Evolutionary conservation across 2,329 filamentous ascomycete species (phyloP), one percentile per base, ranked within the genome.

Genomic region (Diaporthe caulivora): DNA sequence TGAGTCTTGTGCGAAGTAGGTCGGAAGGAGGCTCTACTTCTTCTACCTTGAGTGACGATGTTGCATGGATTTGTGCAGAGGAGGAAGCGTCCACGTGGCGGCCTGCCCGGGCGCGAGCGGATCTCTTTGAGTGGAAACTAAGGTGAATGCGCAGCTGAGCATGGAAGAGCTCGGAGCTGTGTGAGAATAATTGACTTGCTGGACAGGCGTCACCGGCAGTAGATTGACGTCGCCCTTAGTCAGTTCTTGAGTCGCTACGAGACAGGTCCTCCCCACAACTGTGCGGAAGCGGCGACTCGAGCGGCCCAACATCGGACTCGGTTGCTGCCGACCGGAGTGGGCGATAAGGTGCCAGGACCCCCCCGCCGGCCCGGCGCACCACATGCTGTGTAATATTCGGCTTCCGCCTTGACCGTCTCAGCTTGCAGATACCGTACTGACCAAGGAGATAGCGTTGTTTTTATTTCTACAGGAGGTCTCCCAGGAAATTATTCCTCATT

Each of bases 311-410:
- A 53, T 53, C 62, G 62, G 62, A 29, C 24, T 62, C 40, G 40
- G 40, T n/a, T 62, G 58, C 37, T 26, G 31, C 58, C 58, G 40
- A 31, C 11, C 1, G 3, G 47, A 29, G 15, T n/a, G 44, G 55
- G n/a, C 34, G 62, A 67, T 67, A 67, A 67, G 62, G 21, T 53
- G 62, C n/a, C 62, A 11, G 47, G 18, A 65, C 2, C 44, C 29
- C 18, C 40, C 62, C n/a, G 62, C 62, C 62, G 62, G 62, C 62
- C 62, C 62, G 62, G 47, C 47, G 49, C 31, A 67, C 37, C 9
- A 9, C 37, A 40, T 40, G 9, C 34, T 10, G 37, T 5, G 34
- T 34, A 21, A 1, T 34, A n/a, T 3, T 67, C 17, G 2, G n/a
- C 21, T 13, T 11, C n/a, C 21, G 2, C n/a, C 44, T 40, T 31